These are phyloP conservation scores for Limonium bicolor DNA, from an alignment of 148 eudicot species.

Conservation along the genomic window DNA sequence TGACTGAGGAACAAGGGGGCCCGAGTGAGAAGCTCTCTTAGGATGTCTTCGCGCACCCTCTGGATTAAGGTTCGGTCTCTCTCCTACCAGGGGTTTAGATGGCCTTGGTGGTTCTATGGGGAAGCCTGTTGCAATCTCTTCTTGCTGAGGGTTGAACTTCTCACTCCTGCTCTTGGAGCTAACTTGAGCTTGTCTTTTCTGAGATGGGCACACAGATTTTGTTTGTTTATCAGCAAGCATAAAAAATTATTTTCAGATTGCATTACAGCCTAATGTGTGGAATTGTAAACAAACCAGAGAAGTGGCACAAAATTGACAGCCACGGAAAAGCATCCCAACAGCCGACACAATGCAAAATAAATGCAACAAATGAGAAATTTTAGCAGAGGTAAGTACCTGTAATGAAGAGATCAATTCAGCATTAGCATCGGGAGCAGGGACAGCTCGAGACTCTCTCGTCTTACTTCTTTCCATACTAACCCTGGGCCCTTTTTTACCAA, in stretches of 20 bases:
- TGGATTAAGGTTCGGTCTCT: slow-evolving; percentile 22
- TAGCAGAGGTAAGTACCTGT: slow-evolving; percentile 33
- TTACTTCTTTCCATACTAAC: slow-evolving; percentile 47
- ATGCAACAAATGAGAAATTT: not conserved
- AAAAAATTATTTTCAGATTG: too few species aligned
- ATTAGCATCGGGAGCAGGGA: slow-evolving; percentile 90
- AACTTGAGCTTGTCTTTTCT: slow-evolving; percentile 63
- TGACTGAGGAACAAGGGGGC: slow-evolving; percentile 60
- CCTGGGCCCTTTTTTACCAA: slow-evolving; percentile 44
- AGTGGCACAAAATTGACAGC: not conserved
- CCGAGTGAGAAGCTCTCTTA: slow-evolving; percentile 84
- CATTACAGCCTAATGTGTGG: too few species aligned
- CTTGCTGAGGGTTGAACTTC: slow-evolving; percentile 69
- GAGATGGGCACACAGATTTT: not conserved
- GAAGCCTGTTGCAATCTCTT: slow-evolving; percentile 88
- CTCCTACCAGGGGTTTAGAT: slow-evolving; percentile 47
- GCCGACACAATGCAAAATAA: not conserved
- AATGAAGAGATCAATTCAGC: slow-evolving; percentile 66
- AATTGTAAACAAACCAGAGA: not conserved
- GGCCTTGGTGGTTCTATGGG: slow-evolving; percentile 82
- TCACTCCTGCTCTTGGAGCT: slow-evolving; percentile 81
- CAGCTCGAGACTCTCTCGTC: slow-evolving; percentile 66
- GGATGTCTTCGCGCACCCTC: slow-evolving; percentile 22
- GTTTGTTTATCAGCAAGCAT: too few species aligned
- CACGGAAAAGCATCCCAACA: not conserved